phyloP scores from a whole-genome alignment of 202 grass and related monocot genomes.

The Hordeum pubiflorum region DNA sequence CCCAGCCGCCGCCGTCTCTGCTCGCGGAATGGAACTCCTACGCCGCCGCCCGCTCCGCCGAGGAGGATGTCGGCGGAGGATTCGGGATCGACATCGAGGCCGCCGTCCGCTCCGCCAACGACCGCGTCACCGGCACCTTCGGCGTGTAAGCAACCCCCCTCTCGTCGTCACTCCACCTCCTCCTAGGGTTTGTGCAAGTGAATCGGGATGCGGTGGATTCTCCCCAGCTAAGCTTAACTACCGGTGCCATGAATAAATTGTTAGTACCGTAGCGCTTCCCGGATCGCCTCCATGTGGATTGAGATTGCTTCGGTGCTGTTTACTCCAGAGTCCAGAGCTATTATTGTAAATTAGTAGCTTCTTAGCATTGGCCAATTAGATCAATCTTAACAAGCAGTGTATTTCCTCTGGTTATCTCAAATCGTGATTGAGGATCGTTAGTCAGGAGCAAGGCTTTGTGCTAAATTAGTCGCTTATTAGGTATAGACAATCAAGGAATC shows the following conservation, averaged over 20 bases:
- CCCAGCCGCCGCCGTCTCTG: conserved; percentile 49
- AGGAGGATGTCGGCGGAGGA: conserved; percentile 44
- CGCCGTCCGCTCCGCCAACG: conserved; percentile 79
- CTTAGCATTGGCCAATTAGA: neutral
- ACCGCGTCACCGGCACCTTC: conserved; percentile 80
- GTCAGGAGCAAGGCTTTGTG: neutral
- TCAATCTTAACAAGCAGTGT: neutral
- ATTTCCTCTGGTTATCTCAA: neutral
- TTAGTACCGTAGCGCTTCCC: neutral
- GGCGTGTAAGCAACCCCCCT: conserved; percentile 39
- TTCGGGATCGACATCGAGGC: conserved; percentile 85
- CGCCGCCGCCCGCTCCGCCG: conserved; percentile 73
- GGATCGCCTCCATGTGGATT: neutral
- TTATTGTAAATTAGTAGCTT: neutral
- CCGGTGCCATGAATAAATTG: neutral
- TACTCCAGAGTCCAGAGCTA: neutral
- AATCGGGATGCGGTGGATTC: neutral
- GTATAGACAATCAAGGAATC: neutral
- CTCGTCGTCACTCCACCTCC: neutral
- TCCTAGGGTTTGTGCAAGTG: neutral
- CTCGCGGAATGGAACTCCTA: conserved; percentile 98
- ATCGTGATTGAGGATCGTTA: neutral
- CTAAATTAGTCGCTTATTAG: neutral
- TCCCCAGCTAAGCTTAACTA: neutral
- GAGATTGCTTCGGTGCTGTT: neutral